phyloP scores from a whole-genome alignment of 371 early-diverging fungal genomes.

The Haplosporangium sp. region DNA sequence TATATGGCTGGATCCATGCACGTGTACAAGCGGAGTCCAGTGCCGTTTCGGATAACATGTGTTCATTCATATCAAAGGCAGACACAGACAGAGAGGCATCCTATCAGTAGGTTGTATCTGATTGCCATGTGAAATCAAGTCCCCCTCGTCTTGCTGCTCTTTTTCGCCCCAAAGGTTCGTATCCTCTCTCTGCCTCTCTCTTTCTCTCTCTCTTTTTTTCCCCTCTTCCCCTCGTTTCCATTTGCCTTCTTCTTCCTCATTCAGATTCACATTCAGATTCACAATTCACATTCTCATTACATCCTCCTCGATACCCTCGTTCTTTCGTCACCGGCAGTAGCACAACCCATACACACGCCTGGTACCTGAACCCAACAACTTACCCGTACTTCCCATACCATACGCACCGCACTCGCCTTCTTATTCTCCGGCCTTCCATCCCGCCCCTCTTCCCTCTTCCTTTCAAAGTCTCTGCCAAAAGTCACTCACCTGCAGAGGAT shows the following conservation, averaged over 20 bases:
- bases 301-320: neutral
- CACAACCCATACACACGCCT: too few relatives aligned
- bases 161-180: constrained; percentile 16
- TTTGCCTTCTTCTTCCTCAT: constrained; percentile 2
- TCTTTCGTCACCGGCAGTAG: neutral
- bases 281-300: neutral
- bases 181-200: neutral
- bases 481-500: too few relatives aligned
- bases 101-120: neutral
- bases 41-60: too few relatives aligned
- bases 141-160: neutral
- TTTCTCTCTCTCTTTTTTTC: neutral
- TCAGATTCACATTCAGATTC: neutral
- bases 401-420: too few relatives aligned
- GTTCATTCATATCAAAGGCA: neutral
- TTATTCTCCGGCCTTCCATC: too few relatives aligned
- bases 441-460: too few relatives aligned
- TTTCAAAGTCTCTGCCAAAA: too few relatives aligned
- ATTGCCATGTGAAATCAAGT: constrained; percentile 4
- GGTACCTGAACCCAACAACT: too few relatives aligned
- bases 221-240: neutral
- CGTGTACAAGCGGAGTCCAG: too few relatives aligned
- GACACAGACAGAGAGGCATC: neutral
- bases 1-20: too few relatives aligned
- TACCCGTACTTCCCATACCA: too few relatives aligned